Percentiles rank a stretch among this genome's conserved stretches.
These are phyloP conservation scores for Phanerochaete carnosa DNA, from an alignment of 768 basidiomycete genomes.

Conservation along the genomic window DNA sequence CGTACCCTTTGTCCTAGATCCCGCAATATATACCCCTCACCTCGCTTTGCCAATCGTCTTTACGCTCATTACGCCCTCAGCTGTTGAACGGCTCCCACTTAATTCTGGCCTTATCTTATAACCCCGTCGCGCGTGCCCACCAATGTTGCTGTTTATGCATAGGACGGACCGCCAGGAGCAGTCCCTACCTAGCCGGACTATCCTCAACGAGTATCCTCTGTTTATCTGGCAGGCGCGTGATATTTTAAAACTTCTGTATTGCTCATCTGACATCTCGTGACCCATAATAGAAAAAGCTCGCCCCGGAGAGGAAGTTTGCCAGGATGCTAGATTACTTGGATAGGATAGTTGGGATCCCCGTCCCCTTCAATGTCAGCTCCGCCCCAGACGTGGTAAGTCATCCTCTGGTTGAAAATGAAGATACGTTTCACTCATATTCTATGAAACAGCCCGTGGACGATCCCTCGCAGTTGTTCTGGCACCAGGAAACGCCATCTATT, in stretches of 20 bases:
- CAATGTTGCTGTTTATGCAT: neutral
- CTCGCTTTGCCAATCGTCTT: neutral
- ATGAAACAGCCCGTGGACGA: neutral
- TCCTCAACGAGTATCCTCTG: neutral
- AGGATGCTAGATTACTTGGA: neutral
- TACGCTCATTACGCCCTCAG: neutral
- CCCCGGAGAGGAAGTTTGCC: neutral
- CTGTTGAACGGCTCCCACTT: neutral
- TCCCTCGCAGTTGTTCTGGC: neutral
- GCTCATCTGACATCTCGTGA: neutral
- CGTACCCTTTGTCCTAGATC: no score
- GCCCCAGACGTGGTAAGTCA: neutral
- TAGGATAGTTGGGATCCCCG: neutral
- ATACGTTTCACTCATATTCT: no score
- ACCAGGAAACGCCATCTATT: neutral
- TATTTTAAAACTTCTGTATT: neutral
- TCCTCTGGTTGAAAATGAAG: no score
- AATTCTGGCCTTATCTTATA: neutral
- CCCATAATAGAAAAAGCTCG: neutral
- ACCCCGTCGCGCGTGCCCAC: neutral
- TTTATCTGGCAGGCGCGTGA: neutral
- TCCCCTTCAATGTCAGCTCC: no score
- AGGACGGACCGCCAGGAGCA: neutral
- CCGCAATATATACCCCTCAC: neutral
- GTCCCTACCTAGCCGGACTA: neutral